A percentile compares a stretch with the other conserved stretches of the same genome.
Evolutionary conservation across 2,329 filamentous ascomycete genomes (phyloP).

Genomic region (Biscogniauxia marginata): DNA sequence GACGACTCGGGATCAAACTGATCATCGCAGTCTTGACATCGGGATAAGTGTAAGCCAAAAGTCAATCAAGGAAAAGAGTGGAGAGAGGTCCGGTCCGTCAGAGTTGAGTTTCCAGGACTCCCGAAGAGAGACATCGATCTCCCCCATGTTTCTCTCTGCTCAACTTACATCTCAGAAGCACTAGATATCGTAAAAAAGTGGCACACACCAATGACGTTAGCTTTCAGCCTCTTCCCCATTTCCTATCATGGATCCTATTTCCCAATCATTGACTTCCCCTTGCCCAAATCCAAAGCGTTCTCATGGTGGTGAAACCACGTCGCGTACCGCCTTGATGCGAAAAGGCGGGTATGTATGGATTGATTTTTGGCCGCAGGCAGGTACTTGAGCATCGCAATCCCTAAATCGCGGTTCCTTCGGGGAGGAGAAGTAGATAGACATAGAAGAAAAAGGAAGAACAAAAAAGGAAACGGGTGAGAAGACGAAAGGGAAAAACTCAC

Average conservation of each 20-base stretch:
- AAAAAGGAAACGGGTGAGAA: too few relatives aligned
- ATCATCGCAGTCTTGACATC: slow-evolving; percentile 46
- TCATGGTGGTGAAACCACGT: too few relatives aligned
- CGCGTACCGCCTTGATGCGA: too few relatives aligned
- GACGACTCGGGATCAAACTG: slow-evolving; percentile 55
- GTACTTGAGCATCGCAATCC: too few relatives aligned
- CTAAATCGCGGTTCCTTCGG: too few relatives aligned
- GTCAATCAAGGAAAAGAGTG: background rate
- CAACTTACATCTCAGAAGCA: slow-evolving; percentile 45
- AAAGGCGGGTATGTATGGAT: too few relatives aligned
- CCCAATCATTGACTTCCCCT: too few relatives aligned
- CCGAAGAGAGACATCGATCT: background rate
- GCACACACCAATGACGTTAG: background rate
- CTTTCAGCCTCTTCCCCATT: background rate
- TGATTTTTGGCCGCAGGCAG: too few relatives aligned
- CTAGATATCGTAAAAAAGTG: slow-evolving; percentile 30
- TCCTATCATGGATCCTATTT: background rate
- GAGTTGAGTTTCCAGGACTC: background rate
- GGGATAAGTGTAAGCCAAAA: slow-evolving; percentile 3
- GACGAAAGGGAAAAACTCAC: slow-evolving; percentile 36
- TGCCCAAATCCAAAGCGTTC: too few relatives aligned
- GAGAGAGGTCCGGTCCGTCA: background rate
- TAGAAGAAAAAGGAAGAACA: background rate
- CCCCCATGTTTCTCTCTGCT: background rate
- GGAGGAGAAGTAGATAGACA: background rate